These are phyloP conservation scores for Boletus fagicola DNA, from an alignment of 768 basidiomycete species.

Conservation along the genomic window DNA sequence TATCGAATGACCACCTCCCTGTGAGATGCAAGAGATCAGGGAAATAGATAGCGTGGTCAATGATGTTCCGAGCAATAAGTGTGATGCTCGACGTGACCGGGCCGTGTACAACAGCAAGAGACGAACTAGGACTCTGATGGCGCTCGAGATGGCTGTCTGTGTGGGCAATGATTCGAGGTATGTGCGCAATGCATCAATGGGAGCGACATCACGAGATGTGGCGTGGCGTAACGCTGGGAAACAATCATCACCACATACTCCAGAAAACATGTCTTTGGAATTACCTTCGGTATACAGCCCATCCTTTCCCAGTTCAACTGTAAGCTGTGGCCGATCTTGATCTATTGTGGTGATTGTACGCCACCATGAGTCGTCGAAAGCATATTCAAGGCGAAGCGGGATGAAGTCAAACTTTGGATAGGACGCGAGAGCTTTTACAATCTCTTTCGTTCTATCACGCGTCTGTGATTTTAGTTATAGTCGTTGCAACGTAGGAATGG, in stretches of 20 bases:
- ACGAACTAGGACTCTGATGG: slow-evolving; percentile 59
- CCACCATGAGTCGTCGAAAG: slow-evolving; percentile 74
- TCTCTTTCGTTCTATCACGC: slow-evolving; percentile 53
- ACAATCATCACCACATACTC: slow-evolving; percentile 2
- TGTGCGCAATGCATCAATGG: slow-evolving; percentile 36
- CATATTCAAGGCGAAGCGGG: slow-evolving; percentile 66
- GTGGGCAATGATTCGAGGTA: slow-evolving; percentile 73
- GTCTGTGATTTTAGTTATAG: slow-evolving; percentile 38
- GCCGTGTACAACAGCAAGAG: slow-evolving; percentile 73
- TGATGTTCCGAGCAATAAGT: slow-evolving; percentile 75
- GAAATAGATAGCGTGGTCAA: slow-evolving; percentile 76
- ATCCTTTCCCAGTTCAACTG: slow-evolving; percentile 53
- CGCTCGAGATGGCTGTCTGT: slow-evolving; percentile 60
- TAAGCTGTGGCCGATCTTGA: slow-evolving; percentile 29
- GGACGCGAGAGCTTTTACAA: slow-evolving; percentile 43
- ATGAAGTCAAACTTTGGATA: slow-evolving; percentile 57
- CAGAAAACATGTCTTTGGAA: neutral
- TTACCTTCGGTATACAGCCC: slow-evolving; percentile 39
- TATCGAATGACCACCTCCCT: slow-evolving; percentile 73
- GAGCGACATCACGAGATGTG: slow-evolving; percentile 14
- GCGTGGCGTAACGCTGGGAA: slow-evolving; percentile 24
- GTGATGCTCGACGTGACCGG: slow-evolving; percentile 56
- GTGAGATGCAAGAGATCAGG: slow-evolving; percentile 69
- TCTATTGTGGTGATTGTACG: slow-evolving; percentile 38
- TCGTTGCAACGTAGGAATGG: neutral